A percentile compares a stretch with the other conserved stretches of the same genome.
Evolutionary conservation across 192 early-diverging fungal genomes (phyloP).

Genomic region (Umbelopsis vinacea): DNA sequence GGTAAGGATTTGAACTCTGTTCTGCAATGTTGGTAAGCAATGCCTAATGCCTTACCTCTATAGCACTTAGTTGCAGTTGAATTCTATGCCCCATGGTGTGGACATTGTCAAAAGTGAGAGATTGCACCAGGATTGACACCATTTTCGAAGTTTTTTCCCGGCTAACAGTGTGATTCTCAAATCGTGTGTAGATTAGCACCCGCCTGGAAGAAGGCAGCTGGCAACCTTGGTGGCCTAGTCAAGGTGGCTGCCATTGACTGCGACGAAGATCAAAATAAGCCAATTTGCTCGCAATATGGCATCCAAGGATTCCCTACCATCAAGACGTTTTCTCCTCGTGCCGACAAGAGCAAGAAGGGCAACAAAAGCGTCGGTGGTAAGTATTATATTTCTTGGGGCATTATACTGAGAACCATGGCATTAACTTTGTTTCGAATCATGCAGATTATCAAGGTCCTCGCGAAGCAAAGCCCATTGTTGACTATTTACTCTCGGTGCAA

Average conservation of each 20-base stretch:
- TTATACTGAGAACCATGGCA: too few species aligned
- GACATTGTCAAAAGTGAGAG: constrained; percentile 83
- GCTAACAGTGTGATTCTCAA: neutral
- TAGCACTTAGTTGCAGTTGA: constrained; percentile 85
- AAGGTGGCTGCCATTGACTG: constrained; percentile 92
- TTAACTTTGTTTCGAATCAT: constrained; percentile 12
- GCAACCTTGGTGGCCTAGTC: constrained; percentile 80
- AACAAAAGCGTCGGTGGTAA: constrained; percentile 42
- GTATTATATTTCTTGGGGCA: neutral
- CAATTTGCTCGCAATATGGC: constrained; percentile 75
- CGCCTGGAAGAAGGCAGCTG: constrained; percentile 88
- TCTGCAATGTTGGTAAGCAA: neutral
- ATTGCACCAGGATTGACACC: neutral
- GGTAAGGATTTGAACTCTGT: constrained; percentile 39
- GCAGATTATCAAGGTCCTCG: constrained; percentile 76
- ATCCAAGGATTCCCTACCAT: constrained; percentile 90
- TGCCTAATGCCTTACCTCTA: neutral
- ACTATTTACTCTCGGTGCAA: constrained; percentile 65
- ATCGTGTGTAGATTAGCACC: constrained; percentile 63
- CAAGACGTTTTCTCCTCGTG: constrained; percentile 70
- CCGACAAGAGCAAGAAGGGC: constrained; percentile 49
- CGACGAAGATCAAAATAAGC: constrained; percentile 79
- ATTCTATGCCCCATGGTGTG: constrained; percentile 98
- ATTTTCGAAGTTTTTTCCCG: too few species aligned
- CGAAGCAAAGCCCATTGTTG: constrained; percentile 75